Conservation (phyloP, 2,329 filamentous ascomycete genomes). For the Fusarium falciforme region DNA sequence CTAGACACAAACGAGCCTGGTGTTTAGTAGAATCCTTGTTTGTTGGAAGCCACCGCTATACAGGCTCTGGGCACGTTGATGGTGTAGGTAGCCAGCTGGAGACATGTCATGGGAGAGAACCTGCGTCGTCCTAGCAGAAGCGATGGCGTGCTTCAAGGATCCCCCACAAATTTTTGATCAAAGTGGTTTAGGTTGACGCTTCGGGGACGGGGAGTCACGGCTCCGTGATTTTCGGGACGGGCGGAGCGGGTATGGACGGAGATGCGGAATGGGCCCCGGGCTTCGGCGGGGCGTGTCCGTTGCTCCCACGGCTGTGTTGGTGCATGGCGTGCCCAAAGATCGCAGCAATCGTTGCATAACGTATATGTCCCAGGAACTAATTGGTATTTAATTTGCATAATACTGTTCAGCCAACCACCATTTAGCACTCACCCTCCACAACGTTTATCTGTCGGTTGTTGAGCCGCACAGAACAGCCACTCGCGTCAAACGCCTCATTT, state of each 20-base stretch:
- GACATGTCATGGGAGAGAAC: background rate
- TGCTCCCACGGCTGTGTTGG: background rate
- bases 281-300: background rate
- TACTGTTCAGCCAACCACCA: background rate
- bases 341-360: background rate
- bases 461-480: background rate
- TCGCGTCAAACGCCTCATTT: background rate
- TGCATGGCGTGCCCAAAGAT: background rate
- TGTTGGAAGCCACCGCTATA: background rate
- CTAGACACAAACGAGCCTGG: conserved; percentile 7
- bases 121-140: background rate
- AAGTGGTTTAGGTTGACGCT: background rate
- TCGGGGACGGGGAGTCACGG: background rate
- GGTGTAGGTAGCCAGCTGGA: background rate
- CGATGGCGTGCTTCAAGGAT: background rate
- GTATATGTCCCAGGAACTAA: background rate
- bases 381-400: background rate
- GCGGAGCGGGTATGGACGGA: background rate
- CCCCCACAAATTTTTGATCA: background rate
- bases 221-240: background rate
- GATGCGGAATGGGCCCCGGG: background rate
- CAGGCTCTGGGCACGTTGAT: background rate
- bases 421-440: background rate
- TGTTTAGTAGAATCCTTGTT: background rate
- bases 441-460: background rate